These are phyloP conservation scores for Laguncularia racemosa DNA, from an alignment of 345 rosid genomes.

Conservation along the genomic window DNA sequence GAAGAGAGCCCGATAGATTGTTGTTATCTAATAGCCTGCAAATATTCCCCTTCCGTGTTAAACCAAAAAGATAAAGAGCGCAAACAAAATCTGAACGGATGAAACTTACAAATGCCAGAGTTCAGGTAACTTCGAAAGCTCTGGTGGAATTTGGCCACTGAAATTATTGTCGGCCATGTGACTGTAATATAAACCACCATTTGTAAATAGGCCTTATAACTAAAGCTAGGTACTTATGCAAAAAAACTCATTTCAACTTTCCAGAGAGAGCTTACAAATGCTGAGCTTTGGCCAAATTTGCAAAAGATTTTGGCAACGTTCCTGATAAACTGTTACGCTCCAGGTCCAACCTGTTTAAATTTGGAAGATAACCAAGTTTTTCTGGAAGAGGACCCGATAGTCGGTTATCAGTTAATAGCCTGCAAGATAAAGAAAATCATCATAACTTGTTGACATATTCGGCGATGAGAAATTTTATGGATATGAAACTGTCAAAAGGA, in stretches of 20 bases:
- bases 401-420: slow-evolving; percentile 82
- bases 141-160: slow-evolving; percentile 86
- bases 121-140: slow-evolving; percentile 55
- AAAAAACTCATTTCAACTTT: slow-evolving; percentile 1
- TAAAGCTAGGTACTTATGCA: neutral
- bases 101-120: slow-evolving; percentile 86
- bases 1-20: slow-evolving; percentile 79
- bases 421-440: slow-evolving; percentile 13
- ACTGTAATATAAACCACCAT: slow-evolving; percentile 35
- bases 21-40: slow-evolving; percentile 94
- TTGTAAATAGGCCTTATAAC: neutral
- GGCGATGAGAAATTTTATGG: neutral
- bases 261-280: slow-evolving; percentile 68
- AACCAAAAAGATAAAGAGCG: neutral
- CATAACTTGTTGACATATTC: neutral
- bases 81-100: neutral
- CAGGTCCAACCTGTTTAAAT: slow-evolving; percentile 75
- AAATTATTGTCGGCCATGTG: slow-evolving; percentile 97
- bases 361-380: slow-evolving; percentile 83
- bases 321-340: slow-evolving; percentile 79
- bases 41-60: slow-evolving; percentile 2
- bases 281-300: slow-evolving; percentile 50
- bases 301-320: slow-evolving; percentile 72
- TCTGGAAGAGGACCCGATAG: slow-evolving; percentile 73
- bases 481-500: neutral